Evolutionary conservation across 352 stramenopile genomes (phyloP).

Genomic region (Pythium biforme): DNA sequence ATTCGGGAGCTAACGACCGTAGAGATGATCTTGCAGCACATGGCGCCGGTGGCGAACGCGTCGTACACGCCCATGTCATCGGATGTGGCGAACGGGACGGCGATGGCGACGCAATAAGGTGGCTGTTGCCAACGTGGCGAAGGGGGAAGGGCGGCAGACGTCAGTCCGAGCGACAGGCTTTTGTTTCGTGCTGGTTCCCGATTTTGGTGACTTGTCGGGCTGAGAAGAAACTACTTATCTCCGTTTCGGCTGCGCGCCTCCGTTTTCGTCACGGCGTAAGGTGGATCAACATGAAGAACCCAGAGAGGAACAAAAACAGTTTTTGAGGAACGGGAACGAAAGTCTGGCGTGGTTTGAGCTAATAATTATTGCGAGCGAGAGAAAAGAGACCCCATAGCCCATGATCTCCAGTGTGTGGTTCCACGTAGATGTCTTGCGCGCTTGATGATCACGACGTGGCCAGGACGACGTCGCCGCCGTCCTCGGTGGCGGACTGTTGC

Average conservation of each 20-base stretch:
- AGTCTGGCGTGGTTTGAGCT: not conserved
- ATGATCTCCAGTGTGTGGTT: not conserved
- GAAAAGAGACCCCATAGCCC: not conserved
- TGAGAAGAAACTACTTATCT: not conserved
- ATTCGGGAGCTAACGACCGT: not conserved
- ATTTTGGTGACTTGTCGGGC: not conserved
- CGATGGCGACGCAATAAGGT: conserved; percentile 50
- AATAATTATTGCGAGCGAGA: conserved; percentile 17
- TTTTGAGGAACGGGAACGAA: conserved; percentile 5
- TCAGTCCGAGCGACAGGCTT: not conserved
- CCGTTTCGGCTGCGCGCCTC: not conserved
- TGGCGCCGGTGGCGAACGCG: conserved; percentile 58
- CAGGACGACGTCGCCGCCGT: not conserved
- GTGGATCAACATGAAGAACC: not conserved
- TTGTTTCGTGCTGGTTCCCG: conserved; percentile 4
- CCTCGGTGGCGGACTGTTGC: not conserved
- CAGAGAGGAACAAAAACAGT: conserved; percentile 1
- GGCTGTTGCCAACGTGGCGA: not conserved
- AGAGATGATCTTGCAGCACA: conserved; percentile 46
- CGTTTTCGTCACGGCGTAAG: not conserved
- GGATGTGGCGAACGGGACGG: conserved; percentile 66
- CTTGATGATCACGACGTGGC: not conserved
- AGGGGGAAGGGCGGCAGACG: not conserved
- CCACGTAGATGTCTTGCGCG: no score
- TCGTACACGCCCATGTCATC: conserved; percentile 67